Evolutionary conservation across 2,329 filamentous ascomycete species (phyloP).

Genomic region (Coleophoma crateriformis): DNA sequence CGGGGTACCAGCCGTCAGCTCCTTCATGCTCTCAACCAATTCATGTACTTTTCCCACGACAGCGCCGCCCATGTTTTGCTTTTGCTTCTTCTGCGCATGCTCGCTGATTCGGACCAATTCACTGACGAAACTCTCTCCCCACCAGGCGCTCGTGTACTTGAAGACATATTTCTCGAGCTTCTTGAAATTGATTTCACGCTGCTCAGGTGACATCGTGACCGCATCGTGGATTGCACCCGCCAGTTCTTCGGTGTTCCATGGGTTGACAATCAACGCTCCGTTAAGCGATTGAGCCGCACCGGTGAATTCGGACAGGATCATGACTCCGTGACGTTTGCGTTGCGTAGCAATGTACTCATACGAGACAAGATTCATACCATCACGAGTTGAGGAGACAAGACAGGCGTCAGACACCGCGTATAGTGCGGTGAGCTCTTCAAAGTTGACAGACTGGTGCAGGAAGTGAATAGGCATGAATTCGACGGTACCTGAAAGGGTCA

Average conservation of each 20-base stretch:
- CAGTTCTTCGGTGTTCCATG: conserved; percentile 96
- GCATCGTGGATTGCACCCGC: conserved; percentile 91
- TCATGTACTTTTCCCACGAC: conserved; percentile 10
- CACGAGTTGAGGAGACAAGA: conserved; percentile 89
- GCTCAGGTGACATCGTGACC: conserved; percentile 92
- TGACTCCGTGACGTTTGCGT: conserved; percentile 80
- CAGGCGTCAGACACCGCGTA: conserved; percentile 92
- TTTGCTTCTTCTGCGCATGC: conserved; percentile 24
- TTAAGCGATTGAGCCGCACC: conserved; percentile 93
- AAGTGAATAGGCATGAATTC: conserved; percentile 99
- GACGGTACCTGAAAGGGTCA: conserved; percentile 49
- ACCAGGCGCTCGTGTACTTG: conserved; percentile 97
- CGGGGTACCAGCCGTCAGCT: conserved; percentile 6
- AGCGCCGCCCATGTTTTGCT: conserved; percentile 6
- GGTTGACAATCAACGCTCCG: conserved; percentile 90
- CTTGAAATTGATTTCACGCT: conserved; percentile 78
- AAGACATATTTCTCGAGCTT: conserved; percentile 94
- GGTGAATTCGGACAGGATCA: conserved; percentile 95
- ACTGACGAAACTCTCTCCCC: conserved; percentile 87
- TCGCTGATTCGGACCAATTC: conserved; percentile 52
- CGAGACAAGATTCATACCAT: conserved; percentile 97
- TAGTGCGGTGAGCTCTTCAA: conserved; percentile 89
- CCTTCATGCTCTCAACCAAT: conserved; percentile 10
- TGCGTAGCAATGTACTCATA: conserved; percentile 98
- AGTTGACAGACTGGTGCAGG: conserved; percentile 91